Evolutionary conservation across 1,139 yeast species (phyloP), one percentile per base, ranked within the genome.

Genomic region (Magnusiomyces clavatus): DNA sequence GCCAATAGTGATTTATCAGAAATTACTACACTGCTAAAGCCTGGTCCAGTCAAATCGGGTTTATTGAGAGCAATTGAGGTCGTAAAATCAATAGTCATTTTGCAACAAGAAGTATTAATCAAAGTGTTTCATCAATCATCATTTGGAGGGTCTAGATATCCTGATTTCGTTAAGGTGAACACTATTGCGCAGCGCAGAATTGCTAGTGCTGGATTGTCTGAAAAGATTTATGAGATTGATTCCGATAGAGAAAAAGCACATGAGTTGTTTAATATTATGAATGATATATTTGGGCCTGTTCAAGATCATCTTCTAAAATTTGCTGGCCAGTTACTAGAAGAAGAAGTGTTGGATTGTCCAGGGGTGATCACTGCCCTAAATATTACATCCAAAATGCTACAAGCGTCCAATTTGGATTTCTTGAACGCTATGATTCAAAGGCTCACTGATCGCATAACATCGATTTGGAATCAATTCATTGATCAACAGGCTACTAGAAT

Each of bases 101-200:
- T 77, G 12, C 80, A 86, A 48, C 95, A 86, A 59, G 81, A 78
- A 59, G 82, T 87, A 55, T 64, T 84, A 16, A 79, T 79, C 11
- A 70, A 69, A 16, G 75, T 88, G 53, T 88, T 89, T 69, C 94
- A 86, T 57, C 69, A 82, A 50, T 78, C 82, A 17, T 74, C 81
- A 1, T 75, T 75, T 47, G 70, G 73, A 1, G 69, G 69, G 16
- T 57, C 70, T 3, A 73, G 73, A 37, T 84, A 80, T 58, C 69
- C 73, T 6, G 79, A 76, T 10, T 81, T 73, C 59, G 67, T 83
- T 20, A 65, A 68, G 12, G 60, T 61, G 13, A 61, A 65, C 37
- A 77, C 86, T 1, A 58, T 64, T n/a, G 34, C 55, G 1, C 56
- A 51, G 11, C 60, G 70, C 12, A 38, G 66, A 57, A 55, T 66